Evolutionary conservation across 176 grass and related monocot species (phyloP), one percentile per base, ranked within the genome.

Genomic region (Hordeum marinum): DNA sequence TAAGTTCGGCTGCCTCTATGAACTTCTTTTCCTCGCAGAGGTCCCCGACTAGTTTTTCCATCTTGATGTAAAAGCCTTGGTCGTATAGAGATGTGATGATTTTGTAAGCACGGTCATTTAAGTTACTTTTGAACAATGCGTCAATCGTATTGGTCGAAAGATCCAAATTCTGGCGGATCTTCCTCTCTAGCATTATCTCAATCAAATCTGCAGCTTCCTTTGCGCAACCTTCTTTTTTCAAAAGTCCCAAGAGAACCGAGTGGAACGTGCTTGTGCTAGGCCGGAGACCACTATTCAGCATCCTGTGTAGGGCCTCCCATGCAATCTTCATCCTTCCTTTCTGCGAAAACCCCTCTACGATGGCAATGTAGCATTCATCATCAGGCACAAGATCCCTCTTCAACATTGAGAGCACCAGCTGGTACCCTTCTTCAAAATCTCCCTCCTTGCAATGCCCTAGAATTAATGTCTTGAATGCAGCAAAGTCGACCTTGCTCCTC

Each of bases 351-450:
- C 95, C 92, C 24, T 90, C 81, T n/a, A 98, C 74, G 1, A 93
- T 80, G 31, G 80, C 52, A 37, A 91, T 66, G 79, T 86, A 95
- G 82, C 79, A 88, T 26, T 93, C 91, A 55, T 64, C 78, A 79
- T 98, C 95, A 90, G 92, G 92, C 40, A 86, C 77, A 40, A 93
- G 82, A 84, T 95, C 95, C 82, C 90, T 87, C 78, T 94, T 93
- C 73, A 90, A 42, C 91, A 98, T 95, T 27, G 92, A 95, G 34
- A 95, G 74, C 54, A 98, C 83, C 24, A 98, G 29, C 31, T 93
- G 52, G 34, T 93, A 92, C 23, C 85, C 95, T 91, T 93, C 65
- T 85, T 82, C 75, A 21, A 88, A 90, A 80, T 82, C 80, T 27
- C 85, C 85, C 13, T 95, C 95, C 69, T 76, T 91, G 74, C 95